phyloP scores from a whole-genome alignment of 176 grass and related monocot species.

The Miscanthus lutarioriparius region DNA sequence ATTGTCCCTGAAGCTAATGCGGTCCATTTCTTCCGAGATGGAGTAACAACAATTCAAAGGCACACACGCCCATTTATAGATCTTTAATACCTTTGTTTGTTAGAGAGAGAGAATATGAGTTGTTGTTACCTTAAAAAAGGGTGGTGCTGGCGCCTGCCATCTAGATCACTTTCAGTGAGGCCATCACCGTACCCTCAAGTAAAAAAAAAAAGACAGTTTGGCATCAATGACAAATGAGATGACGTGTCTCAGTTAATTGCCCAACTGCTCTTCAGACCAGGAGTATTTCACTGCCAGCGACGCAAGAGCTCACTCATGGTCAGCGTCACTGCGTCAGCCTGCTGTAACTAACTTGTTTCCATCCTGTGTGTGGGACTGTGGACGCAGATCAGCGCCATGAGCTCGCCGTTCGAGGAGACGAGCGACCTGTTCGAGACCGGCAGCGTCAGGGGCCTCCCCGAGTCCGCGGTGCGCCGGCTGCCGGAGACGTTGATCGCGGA shows the following conservation, averaged over 20 bases:
- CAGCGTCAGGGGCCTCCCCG: constrained; percentile 44
- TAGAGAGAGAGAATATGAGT: neutral
- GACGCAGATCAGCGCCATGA: constrained; percentile 80
- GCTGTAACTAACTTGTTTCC: neutral
- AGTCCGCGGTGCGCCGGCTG: constrained; percentile 47
- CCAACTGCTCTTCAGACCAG: neutral
- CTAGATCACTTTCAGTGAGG: constrained; percentile 11
- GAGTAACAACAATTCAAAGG: neutral
- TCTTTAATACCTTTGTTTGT: neutral
- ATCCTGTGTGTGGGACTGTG: neutral
- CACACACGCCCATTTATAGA: neutral
- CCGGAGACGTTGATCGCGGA: constrained; percentile 51
- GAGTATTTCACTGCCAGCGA: neutral
- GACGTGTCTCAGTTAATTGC: neutral
- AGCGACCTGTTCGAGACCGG: constrained; percentile 78
- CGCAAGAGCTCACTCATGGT: neutral
- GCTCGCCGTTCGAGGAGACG: constrained; percentile 66
- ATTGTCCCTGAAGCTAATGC: constrained; percentile 9
- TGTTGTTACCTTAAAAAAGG: neutral
- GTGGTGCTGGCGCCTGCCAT: neutral
- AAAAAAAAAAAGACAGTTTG: neutral
- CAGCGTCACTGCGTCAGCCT: neutral
- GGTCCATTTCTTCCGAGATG: neutral
- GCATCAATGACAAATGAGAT: neutral
- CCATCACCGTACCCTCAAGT: neutral